Base-by-base conservation (phyloP, 176 grass and related monocot genomes). In the Aegilops umbellulata region DNA sequence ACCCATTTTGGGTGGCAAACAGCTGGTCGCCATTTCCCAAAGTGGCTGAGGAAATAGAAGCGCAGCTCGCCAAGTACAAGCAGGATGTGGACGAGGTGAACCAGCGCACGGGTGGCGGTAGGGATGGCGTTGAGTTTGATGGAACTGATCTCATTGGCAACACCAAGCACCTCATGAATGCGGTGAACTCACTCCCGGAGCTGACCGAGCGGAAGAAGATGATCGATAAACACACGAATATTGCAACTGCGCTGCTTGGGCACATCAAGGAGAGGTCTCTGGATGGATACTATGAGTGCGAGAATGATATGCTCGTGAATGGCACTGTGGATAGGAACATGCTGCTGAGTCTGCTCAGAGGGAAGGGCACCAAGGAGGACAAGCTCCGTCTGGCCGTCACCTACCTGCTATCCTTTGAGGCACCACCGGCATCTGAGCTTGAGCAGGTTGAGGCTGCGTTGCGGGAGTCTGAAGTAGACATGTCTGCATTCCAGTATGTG, bases 41-140 rank as follows among this genome's bases (percentile, higher is more conserved):
- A 76, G 95, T 98, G 12, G 93, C 95, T 0, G 90, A 94, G 69
- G 95, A 98, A 77, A 98, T 98, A 2, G 93, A 94, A 74, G 78
- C 42, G 0, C 93, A 95, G 34, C 91, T 98, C 64, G 88, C 87
- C 81, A 95, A 95, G 39, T 98, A 98, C 88, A 98, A 98, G 88
- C 95, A 95, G 68, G 93, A 95, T 74, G 93, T 95, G 39, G 95
- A 98, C 82, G 95, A 95, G 67, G 93, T 98, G 82, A 98, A 98
- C 83, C 85, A 89, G 84, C 90, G 84, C 42, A 94, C 93, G 3
- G 93, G 91, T 46, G 95, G 91, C 7, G 91, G 91, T 34, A 82
- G 90, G 70, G 82, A 70, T 27, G 95, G 95, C 7, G 93, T 92
- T 87, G 95, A 92, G 77, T 98, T 98, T 58, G 91, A 98, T 42